Evolutionary conservation across 2,329 filamentous ascomycete species (phyloP).

Genomic region (Anthostomella pinea): DNA sequence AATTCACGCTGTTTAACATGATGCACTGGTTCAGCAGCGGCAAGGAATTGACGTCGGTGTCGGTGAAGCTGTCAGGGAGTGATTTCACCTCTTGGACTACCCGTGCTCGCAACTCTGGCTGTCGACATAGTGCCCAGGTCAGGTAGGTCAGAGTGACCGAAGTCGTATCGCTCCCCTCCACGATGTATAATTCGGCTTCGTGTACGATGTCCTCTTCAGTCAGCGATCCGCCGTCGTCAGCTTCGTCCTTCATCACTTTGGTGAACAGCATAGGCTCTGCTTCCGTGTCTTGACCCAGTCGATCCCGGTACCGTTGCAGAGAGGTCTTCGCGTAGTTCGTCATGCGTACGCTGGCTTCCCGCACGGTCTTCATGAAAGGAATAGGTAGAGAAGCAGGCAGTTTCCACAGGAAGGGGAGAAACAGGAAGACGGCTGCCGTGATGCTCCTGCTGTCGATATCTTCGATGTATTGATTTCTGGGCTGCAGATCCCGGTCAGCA

Average conservation of each 20-base stretch:
- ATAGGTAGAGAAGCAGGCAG: conserved; percentile 23
- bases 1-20: too few species aligned
- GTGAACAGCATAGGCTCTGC: conserved; percentile 34
- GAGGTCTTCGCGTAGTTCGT: conserved; percentile 27
- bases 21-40: conserved; percentile 42
- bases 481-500: background rate
- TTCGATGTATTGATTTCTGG: conserved; percentile 41
- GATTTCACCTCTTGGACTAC: conserved; percentile 36
- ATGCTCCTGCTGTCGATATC: conserved; percentile 34
- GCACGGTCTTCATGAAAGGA: conserved; percentile 19
- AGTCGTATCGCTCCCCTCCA: conserved; percentile 52
- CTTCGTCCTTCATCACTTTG: conserved; percentile 36
- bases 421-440: conserved; percentile 21
- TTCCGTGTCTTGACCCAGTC: conserved; percentile 16
- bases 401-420: conserved; percentile 29
- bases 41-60: conserved; percentile 34
- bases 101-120: conserved; percentile 27
- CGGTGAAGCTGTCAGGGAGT: conserved; percentile 31
- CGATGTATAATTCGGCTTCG: conserved; percentile 20
- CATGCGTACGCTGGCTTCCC: conserved; percentile 15
- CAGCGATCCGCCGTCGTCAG: conserved; percentile 18
- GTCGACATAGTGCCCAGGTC: conserved; percentile 37
- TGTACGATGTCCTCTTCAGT: conserved; percentile 33
- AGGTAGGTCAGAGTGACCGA: conserved; percentile 48
- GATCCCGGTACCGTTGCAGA: conserved; percentile 26